A percentile compares a stretch with the other conserved stretches of the same genome.
These are phyloP conservation scores for Zancudomyces culisetae DNA, from an alignment of 371 early-diverging fungal genomes.

Conservation along the genomic window DNA sequence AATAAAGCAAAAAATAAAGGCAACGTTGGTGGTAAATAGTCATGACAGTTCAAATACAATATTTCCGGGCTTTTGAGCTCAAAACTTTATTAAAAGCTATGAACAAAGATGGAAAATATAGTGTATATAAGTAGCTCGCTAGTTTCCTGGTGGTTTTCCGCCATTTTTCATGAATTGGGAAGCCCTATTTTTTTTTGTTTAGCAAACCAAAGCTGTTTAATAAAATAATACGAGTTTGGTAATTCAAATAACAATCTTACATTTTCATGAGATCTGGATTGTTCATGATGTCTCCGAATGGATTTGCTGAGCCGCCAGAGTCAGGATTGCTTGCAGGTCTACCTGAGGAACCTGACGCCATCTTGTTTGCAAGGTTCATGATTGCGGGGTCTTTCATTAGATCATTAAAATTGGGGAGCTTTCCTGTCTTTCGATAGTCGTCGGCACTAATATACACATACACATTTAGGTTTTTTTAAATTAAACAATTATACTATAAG, in stretches of 20 bases:
- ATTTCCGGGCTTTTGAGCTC: no score
- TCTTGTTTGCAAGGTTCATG: slow-evolving; percentile 8
- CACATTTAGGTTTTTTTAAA: no score
- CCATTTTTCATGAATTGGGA: background rate
- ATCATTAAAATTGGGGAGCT: slow-evolving; percentile 19
- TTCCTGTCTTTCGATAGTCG: slow-evolving; percentile 16
- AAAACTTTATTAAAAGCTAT: no score
- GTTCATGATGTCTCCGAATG: background rate
- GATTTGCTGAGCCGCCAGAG: background rate
- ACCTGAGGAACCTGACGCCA: background rate
- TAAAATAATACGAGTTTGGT: no score
- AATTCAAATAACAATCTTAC: no score
- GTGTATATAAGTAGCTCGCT: no score
- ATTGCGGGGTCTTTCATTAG: slow-evolving; percentile 22
- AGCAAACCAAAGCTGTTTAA: no score
- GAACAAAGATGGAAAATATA: no score
- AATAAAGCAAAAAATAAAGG: no score
- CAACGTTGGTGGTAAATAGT: no score
- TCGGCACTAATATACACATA: no score
- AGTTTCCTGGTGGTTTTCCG: background rate
- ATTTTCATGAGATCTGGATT: slow-evolving; percentile 1
- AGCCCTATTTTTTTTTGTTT: slow-evolving; percentile 5
- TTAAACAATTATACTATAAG: slow-evolving; percentile 3
- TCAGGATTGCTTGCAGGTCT: background rate
- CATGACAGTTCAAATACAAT: no score